These are phyloP conservation scores for Aureobasidium sp. DNA, from an alignment of 2,329 filamentous ascomycete genomes.

Conservation along the genomic window DNA sequence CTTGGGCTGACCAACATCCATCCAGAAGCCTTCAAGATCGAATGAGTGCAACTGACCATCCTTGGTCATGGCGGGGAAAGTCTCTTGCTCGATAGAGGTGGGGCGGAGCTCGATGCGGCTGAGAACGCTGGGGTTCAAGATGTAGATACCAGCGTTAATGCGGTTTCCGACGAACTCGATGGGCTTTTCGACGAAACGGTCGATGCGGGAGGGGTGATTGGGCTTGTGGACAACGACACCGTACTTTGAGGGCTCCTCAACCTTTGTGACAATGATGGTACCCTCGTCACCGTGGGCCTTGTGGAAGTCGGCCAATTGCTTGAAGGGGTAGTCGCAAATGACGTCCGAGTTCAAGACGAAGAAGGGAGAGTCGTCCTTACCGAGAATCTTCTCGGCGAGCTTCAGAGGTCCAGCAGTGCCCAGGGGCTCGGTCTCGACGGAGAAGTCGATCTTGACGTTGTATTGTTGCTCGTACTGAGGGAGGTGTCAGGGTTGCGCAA, in stretches of 20 bases:
- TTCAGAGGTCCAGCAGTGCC: constrained; percentile 94
- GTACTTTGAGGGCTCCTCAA: constrained; percentile 98
- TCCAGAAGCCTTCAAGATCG: constrained; percentile 97
- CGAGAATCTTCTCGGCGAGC: constrained; percentile 83
- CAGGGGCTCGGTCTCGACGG: constrained; percentile 88
- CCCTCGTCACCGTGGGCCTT: constrained; percentile 88
- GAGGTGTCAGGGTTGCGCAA: constrained; percentile 24
- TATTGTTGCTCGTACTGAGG: constrained; percentile 75
- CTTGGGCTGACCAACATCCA: constrained; percentile 98
- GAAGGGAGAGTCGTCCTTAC: constrained; percentile 89
- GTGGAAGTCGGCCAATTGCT: constrained; percentile 84
- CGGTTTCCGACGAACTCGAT: constrained; percentile 98
- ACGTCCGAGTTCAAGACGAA: constrained; percentile 98
- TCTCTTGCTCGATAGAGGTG: constrained; percentile 97
- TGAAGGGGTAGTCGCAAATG: constrained; percentile 96
- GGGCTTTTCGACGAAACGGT: constrained; percentile 98
- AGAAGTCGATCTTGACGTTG: constrained; percentile 94
- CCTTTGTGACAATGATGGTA: constrained; percentile 97
- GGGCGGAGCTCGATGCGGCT: constrained; percentile 90
- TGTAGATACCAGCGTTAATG: constrained; percentile 98
- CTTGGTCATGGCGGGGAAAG: constrained; percentile 85
- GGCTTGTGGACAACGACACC: constrained; percentile 98
- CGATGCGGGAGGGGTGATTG: constrained; percentile 80
- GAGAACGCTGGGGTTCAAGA: constrained; percentile 86
- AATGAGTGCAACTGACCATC: constrained; percentile 92